Evolutionary conservation across 768 basidiomycete species (phyloP), one percentile per base, ranked within the genome.

Genomic region (Leccinum subgranulosum): DNA sequence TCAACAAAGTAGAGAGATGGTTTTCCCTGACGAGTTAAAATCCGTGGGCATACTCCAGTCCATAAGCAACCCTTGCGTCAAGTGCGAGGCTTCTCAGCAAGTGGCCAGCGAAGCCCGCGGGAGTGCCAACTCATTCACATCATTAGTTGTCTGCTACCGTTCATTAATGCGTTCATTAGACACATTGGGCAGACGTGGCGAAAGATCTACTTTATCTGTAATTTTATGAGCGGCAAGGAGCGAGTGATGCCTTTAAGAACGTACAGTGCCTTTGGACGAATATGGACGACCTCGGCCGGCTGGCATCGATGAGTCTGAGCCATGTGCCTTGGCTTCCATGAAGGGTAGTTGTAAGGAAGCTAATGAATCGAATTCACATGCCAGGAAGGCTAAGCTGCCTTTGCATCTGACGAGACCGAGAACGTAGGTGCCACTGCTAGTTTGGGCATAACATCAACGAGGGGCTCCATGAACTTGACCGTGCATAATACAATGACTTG

Each of bases 91-190:
- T 51, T 48, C 51, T 34, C 36, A 29, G 27, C 28, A 56, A 60
- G 57, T 62, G 59, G 54, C 34, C 39, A 57, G 46, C 53, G 21
- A 54, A 60, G 45, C 60, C 69, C 69, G 66, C 57, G 60, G 64
- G 50, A 19, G 27, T 43, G 31, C 45, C 39, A 23, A 54, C 46
- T 31, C 41, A 17, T 60, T 62, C 54, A 23, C 56, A 56, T 45
- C 60, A 45, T 46, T 43, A 29, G 11, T 23, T 19, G 23, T 34
- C 53, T 43, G 27, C 56, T 56, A 50, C 56, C 49, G 52, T 41
- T 51, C 28, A 53, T 64, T 28, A 34, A 60, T 51, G 34, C 4
- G 11, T 41, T 34, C 58, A 25, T 60, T 21, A 15, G 11, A 54
- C 3, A 19, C 27, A 15, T 45, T 48, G 61, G 47, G 23, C 39